Base-by-base conservation (phyloP, 2,329 filamentous ascomycete species). In the Aureobasidium sp. region DNA sequence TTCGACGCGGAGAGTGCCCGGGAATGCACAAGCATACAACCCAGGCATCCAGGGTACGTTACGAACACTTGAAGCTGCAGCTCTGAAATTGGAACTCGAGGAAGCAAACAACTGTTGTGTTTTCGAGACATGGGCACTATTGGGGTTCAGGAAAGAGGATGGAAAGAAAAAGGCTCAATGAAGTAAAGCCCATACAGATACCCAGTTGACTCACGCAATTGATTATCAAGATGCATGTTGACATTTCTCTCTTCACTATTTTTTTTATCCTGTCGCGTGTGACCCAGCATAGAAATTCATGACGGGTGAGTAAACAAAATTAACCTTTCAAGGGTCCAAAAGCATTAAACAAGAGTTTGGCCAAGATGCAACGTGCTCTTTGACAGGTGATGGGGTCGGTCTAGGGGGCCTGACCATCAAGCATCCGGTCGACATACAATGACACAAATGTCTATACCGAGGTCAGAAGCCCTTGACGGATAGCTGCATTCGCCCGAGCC, bases 311-410 rank as follows among this genome's bases (percentile, higher is more conserved):
- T 55, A 20, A 20, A 55, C 37, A 43, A 53, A 24, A 29, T 55
- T 55, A 43, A 55, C 51, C 51, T 55, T 53, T 55, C 15, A 12
- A 37, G 32, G 51, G 32, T 36, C 37, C 51, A 37, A 55, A 41
- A 55, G 37, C 51, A 41, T 43, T 15, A 55, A 41, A 55, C 53
- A 57, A 57, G 27, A 57, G n/a, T 57, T 36, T 24, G 39, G 53
- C 53, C 53, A 46, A 56, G 53, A 36, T 17, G 37, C 37, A 55
- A 41, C 50, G 46, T 48, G 46, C 46, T 48, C 15, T 48, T 48
- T 48, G 46, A 48, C 46, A 48, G 46, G 10, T 27, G 15, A 48
- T 13, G 24, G 46, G 13, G n/a, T 20, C 20, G 20, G 20, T 20
- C 26, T 10, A 37, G 17, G 26, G 5, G 26, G 26, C 46, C 46